Evolutionary conservation across 768 basidiomycete genomes (phyloP).

Genomic region (Cystofilobasidium bisporidii): DNA sequence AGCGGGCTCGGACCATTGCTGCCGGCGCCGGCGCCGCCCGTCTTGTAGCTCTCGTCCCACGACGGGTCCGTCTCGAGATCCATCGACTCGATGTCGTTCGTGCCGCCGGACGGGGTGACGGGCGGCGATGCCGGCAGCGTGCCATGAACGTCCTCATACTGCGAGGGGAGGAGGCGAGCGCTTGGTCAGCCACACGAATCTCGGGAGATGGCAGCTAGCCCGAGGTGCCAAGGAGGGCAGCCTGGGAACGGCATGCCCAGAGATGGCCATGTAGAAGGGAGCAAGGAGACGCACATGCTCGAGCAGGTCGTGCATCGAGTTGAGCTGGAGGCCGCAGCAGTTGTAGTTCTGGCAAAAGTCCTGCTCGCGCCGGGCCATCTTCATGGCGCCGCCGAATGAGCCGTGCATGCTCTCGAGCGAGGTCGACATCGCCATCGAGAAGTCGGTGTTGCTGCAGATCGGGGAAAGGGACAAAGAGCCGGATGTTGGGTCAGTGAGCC

Average conservation of each 20-base stretch:
- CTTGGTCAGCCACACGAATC: background rate
- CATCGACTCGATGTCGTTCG: slow-evolving; percentile 26
- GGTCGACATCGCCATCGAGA: slow-evolving; percentile 25
- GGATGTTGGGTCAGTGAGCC: no score
- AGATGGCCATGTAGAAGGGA: background rate
- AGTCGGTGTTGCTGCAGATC: slow-evolving; percentile 24
- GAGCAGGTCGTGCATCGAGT: slow-evolving; percentile 69
- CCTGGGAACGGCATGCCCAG: background rate
- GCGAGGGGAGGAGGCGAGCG: background rate
- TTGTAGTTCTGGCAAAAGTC: slow-evolving; percentile 55
- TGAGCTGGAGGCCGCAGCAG: slow-evolving; percentile 72
- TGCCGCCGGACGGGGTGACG: slow-evolving; percentile 1
- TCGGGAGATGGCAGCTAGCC: background rate
- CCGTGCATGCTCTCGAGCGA: slow-evolving; percentile 24
- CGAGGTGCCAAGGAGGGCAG: no score
- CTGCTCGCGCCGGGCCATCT: slow-evolving; percentile 22
- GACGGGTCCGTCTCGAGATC: slow-evolving; percentile 23
- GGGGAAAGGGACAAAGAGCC: background rate
- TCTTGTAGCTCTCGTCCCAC: slow-evolving; percentile 14
- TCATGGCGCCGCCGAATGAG: slow-evolving; percentile 14
- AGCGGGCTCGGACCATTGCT: background rate
- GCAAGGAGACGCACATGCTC: slow-evolving; percentile 50
- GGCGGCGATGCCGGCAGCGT: slow-evolving; percentile 25
- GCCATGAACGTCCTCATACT: slow-evolving; percentile 29
- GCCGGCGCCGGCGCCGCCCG: background rate